A percentile compares a stretch with the other conserved stretches of the same genome.
These are phyloP conservation scores for Linaria vulgaris DNA, from an alignment of 257 asterid species.

Conservation along the genomic window DNA sequence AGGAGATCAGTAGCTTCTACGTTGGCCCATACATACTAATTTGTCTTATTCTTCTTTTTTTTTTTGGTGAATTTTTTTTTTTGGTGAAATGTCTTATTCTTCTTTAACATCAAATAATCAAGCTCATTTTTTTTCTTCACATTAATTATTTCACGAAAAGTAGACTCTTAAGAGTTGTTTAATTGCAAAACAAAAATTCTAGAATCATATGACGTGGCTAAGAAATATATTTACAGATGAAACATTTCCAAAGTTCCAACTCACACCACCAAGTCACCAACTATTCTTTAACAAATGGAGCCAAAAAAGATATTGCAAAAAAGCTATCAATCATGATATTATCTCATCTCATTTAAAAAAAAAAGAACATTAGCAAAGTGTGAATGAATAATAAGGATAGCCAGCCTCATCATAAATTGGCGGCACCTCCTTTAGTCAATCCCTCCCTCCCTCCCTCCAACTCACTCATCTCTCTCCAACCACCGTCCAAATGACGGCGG, in stretches of 20 bases:
- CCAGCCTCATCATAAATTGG: constrained; percentile 30
- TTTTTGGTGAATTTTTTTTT: no score
- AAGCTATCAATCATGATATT: constrained; percentile 24
- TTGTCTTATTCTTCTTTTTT: no score
- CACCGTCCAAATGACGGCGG: constrained; percentile 43
- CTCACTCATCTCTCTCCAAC: background rate
- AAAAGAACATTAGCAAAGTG: constrained; percentile 6
- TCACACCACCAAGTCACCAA: background rate
- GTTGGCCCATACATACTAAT: no score
- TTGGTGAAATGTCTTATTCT: no score
- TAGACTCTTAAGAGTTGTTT: background rate
- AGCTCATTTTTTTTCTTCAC: no score
- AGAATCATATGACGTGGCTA: background rate
- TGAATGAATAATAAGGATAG: constrained; percentile 5
- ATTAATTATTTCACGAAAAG: no score
- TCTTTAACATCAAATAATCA: no score
- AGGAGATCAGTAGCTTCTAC: no score
- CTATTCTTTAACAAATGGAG: constrained; percentile 2
- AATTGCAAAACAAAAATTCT: background rate
- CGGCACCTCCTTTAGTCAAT: constrained; percentile 16
- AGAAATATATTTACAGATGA: background rate
- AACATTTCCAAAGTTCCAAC: no score
- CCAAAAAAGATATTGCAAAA: constrained; percentile 3
- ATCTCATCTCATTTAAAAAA: constrained; percentile 1
- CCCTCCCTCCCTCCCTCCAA: constrained; percentile 28